Evolutionary conservation across 2,329 filamentous ascomycete genomes (phyloP), one percentile per base, ranked within the genome.

Genomic region (Diaporthe ampelina): DNA sequence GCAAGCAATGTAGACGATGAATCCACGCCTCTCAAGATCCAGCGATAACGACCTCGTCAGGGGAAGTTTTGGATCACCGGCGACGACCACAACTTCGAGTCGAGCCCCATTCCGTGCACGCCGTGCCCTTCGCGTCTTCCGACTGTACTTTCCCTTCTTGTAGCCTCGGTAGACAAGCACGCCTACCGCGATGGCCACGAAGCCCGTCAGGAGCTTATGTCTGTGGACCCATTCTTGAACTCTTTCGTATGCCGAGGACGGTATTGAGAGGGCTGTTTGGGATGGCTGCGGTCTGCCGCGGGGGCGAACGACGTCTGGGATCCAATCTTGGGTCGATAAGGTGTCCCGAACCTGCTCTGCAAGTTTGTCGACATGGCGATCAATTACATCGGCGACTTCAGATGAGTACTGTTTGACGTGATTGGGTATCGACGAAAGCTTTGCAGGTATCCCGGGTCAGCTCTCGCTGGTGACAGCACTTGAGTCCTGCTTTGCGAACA

Each of bases 1-100:
- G 79, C 95, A 96, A 0, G 97, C 94, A 75, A 99, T 88, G 82
- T 95, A 99, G 73, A 98, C 94, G 75, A 98, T 94, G 82, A 97
- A 98, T 6, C 97, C 97, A 77, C 95, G 91, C 75, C 95, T 89
- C 84, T 98, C 97, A 78, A 99, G 87, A 81, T 99, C 97, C 63
- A 95, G 85, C 2, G 95, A 92, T 71, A 98, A 87, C 15, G 94
- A 95, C 79, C 92, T 93, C 9, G 95, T 96, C 80, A 98, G 88
- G 21, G 95, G 94, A 79, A 97, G 92, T 67, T 93, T 91, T 3
- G 95, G 94, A 26, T 94, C 95, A n/a, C 96, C 96, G 29, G 95
- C 95, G 76, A 98, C 90, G 37, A 98, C 94, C 81, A 91, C 86
- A 7, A 98, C 96, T 83, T 99, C 97, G 77, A 93, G 91, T 70